These are phyloP conservation scores for Arxiozyma heterogenica DNA, from an alignment of 1,139 yeast genomes.

Conservation along the genomic window DNA sequence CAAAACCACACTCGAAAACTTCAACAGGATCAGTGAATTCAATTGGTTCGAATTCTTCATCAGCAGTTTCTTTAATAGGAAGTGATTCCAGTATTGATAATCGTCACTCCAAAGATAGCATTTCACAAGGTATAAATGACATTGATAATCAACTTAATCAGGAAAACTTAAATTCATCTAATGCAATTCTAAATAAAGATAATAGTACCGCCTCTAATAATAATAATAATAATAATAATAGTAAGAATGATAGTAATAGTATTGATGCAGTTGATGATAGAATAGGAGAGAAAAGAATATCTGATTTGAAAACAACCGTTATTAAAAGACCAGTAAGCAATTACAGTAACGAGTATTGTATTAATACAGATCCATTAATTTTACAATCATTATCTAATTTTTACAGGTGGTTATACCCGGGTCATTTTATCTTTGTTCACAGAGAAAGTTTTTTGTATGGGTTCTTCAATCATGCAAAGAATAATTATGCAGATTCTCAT, in stretches of 20 bases:
- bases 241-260: no score
- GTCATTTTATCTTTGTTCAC: slow-evolving; percentile 52
- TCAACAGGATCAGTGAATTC: slow-evolving; percentile 9
- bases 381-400: slow-evolving; percentile 45
- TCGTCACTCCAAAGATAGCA: neutral
- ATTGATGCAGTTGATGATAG: neutral
- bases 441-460: slow-evolving; percentile 57
- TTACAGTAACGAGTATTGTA: slow-evolving; percentile 33
- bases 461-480: slow-evolving; percentile 37
- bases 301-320: slow-evolving; percentile 28
- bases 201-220: neutral
- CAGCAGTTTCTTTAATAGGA: neutral
- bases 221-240: no score
- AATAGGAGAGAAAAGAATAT: slow-evolving; percentile 19
- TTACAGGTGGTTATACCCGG: slow-evolving; percentile 60
- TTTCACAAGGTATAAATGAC: neutral
- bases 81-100: neutral
- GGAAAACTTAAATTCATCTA: neutral
- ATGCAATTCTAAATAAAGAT: neutral
- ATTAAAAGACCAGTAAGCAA: slow-evolving; percentile 35
- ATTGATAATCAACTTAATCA: neutral
- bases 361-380: slow-evolving; percentile 26
- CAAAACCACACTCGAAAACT: neutral
- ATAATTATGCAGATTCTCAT: slow-evolving; percentile 30
- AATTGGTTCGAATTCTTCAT: slow-evolving; percentile 4